Base-by-base conservation (phyloP, 2,329 filamentous ascomycete species). In the Scleromitrula shiraiana region DNA sequence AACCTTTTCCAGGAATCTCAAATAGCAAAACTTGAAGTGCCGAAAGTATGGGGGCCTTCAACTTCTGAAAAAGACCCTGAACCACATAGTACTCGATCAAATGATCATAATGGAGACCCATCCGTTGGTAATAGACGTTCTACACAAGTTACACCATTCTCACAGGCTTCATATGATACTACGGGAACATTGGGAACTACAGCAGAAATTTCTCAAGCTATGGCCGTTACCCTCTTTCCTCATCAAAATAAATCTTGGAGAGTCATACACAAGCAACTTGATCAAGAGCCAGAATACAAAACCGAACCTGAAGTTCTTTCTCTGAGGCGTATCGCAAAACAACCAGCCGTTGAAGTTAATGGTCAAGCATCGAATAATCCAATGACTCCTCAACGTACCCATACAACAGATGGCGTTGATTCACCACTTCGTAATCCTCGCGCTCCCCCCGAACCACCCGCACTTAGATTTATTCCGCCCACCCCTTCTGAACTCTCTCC, bases 391-490 rank as follows among this genome's bases (percentile, higher is more conserved):
- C 74, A 76, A 52, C 69, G 68, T 33, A 36, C 32, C 19, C 70
- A 73, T 48, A 68, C 70, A 0, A 67, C 75, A 54, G 70, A 76
- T 29, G 72, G 78, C 44, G 70, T 80, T 19, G 77, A 82, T 56
- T 83, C 78, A 12, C 79, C 79, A 7, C 67, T 82, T 27, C 70
- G 77, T 46, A 83, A 83, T 54, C 79, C 79, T 12, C 73, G 78
- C 39, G 70, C 68, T n/a, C 77, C 78, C 5, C 78, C 78, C 17
- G 66, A 71, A 52, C 76, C 74, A 6, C 75, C 75, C n/a, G 66
- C 64, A 2, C 74, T 83, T 56, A 74, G 78, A 48, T 78, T 83
- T 51, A 82, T 79, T 27, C 78, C 78, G 0, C 78, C 79, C 22
- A 82, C 78, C 0, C 78, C 79, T 3, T 80, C 77, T 2, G 78